A percentile compares a stretch with the other conserved stretches of the same genome.
These are phyloP conservation scores for Trichophyton benhamiae DNA, from an alignment of 2,329 filamentous ascomycete genomes.

Conservation along the genomic window DNA sequence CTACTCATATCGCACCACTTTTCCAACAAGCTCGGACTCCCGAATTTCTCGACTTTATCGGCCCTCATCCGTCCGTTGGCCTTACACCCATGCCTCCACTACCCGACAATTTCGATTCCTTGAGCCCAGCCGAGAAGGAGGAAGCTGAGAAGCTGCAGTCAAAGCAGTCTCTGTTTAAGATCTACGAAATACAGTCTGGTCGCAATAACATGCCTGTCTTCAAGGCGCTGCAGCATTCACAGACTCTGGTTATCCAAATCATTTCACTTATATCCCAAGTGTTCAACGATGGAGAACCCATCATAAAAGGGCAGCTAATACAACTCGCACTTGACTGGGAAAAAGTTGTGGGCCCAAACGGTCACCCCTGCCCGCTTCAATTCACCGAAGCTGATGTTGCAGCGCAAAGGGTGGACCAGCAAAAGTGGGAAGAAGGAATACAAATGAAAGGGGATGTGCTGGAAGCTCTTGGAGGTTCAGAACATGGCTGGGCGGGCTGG, in stretches of 20 bases:
- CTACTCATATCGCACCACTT: not conserved
- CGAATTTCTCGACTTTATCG: not conserved
- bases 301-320: conserved; percentile 6
- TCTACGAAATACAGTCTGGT: conserved; percentile 4
- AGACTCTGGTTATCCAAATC: conserved; percentile 1
- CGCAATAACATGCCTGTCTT: conserved; percentile 6
- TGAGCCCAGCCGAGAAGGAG: not conserved
- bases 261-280: conserved; percentile 4
- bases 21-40: not conserved
- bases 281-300: conserved; percentile 6
- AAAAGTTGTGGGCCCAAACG: not conserved
- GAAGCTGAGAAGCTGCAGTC: not conserved
- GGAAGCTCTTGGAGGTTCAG: conserved; percentile 5
- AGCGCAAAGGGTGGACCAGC: conserved; percentile 3
- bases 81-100: not conserved
- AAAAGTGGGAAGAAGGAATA: conserved; percentile 7
- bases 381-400: conserved; percentile 3
- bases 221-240: conserved; percentile 1
- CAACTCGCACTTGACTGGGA: conserved; percentile 5
- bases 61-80: not conserved
- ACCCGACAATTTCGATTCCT: not conserved
- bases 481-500: conserved; percentile 8
- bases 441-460: conserved; percentile 7
- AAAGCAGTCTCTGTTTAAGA: conserved; percentile 6
- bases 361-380: not conserved